phyloP scores from a whole-genome alignment of 2,329 filamentous ascomycete species.

The Bertia moriformis region DNA sequence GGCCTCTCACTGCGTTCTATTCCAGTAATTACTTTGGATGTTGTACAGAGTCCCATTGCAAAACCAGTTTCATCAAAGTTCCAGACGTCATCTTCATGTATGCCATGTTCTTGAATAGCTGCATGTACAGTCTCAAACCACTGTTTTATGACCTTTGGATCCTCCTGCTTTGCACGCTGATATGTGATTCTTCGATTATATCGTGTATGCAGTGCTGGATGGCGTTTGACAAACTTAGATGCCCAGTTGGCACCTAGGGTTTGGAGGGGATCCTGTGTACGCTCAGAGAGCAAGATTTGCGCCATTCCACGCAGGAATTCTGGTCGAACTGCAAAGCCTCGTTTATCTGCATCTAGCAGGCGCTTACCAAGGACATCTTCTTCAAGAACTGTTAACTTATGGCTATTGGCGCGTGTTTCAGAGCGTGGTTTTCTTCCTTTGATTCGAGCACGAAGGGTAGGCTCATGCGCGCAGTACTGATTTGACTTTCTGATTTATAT shows the following conservation, averaged over 20 bases:
- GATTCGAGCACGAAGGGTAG: neutral
- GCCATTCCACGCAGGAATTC: neutral
- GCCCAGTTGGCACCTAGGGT: neutral
- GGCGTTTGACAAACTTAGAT: constrained; percentile 2
- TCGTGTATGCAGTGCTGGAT: neutral
- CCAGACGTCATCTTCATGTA: constrained; percentile 2
- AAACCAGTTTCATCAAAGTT: constrained; percentile 1
- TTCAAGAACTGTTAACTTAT: constrained; percentile 1
- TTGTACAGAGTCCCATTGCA: neutral
- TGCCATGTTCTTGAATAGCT: constrained; percentile 2
- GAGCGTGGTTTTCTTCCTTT: neutral
- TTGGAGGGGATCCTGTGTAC: too few relatives aligned
- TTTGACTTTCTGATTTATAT: too few relatives aligned
- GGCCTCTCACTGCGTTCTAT: too few relatives aligned
- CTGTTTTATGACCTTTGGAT: constrained; percentile 2
- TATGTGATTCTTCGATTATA: constrained; percentile 1
- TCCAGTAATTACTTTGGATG: neutral
- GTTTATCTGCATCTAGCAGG: neutral
- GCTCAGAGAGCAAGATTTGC: neutral
- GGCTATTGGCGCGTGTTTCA: neutral
- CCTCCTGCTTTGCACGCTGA: constrained; percentile 2
- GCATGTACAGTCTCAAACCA: constrained; percentile 2
- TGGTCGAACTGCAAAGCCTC: neutral
- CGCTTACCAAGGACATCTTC: neutral
- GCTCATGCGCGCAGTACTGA: too few relatives aligned